phyloP scores from a whole-genome alignment of 2,329 filamentous ascomycete species.

The Neofusicoccum sp. region DNA sequence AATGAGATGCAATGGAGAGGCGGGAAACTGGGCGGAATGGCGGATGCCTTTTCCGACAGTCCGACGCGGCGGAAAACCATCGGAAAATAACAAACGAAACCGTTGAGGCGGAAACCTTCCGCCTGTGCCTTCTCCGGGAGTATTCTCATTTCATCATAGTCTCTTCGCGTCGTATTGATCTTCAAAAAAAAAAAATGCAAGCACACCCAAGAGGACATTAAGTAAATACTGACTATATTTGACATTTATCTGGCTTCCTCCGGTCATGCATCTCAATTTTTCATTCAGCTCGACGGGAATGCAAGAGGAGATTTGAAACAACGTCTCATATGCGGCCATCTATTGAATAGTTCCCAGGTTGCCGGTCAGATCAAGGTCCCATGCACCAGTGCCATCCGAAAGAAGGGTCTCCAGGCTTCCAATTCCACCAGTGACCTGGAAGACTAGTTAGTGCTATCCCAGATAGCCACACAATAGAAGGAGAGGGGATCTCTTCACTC shows the following conservation, averaged over 20 bases:
- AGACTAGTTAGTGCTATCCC: not conserved
- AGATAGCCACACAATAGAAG: not conserved
- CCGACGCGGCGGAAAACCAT: not conserved
- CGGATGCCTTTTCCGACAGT: conserved; percentile 5
- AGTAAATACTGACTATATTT: no score
- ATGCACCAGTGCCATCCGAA: not conserved
- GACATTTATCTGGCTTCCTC: no score
- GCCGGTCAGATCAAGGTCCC: conserved; percentile 2
- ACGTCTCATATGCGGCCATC: no score
- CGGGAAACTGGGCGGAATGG: conserved; percentile 3
- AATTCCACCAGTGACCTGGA: conserved; percentile 4
- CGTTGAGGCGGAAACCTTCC: not conserved
- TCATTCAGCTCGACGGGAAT: no score
- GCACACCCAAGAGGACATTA: no score
- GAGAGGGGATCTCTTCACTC: conserved; percentile 27
- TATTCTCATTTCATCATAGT: not conserved
- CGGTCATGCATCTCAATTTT: no score
- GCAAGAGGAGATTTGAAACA: no score
- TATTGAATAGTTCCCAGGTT: not conserved
- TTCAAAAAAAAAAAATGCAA: no score
- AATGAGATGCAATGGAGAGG: not conserved
- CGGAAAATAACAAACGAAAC: not conserved
- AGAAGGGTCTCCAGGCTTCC: conserved; percentile 12
- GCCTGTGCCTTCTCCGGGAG: not conserved
- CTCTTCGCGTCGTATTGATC: no score